These are phyloP conservation scores for Monosporascus sp. DNA, from an alignment of 2,329 filamentous ascomycete species.

Conservation along the genomic window DNA sequence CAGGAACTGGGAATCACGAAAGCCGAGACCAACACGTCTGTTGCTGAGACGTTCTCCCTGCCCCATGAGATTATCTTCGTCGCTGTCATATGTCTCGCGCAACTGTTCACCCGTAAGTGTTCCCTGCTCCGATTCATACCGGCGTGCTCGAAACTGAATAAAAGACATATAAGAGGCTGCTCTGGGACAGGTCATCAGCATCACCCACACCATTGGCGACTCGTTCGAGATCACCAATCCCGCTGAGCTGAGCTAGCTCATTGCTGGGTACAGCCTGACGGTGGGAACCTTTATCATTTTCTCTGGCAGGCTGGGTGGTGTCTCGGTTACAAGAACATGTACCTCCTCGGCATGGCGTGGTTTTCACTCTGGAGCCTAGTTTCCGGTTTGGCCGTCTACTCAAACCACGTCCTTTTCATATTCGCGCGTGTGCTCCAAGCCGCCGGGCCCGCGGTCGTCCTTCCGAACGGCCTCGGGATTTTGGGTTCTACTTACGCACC, in stretches of 20 bases:
- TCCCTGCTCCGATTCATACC: not conserved
- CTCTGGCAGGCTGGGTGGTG: slow-evolving; percentile 40
- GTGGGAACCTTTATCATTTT: slow-evolving; percentile 42
- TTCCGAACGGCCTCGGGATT: slow-evolving; percentile 54
- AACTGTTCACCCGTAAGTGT: slow-evolving; percentile 17
- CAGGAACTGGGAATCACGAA: slow-evolving; percentile 1
- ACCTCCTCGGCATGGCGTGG: slow-evolving; percentile 38
- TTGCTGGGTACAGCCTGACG: slow-evolving; percentile 40
- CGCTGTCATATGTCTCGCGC: slow-evolving; percentile 14
- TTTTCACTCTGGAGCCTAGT: slow-evolving; percentile 35
- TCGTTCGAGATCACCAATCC: slow-evolving; percentile 33
- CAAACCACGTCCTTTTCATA: slow-evolving; percentile 32
- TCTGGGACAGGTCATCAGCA: slow-evolving; percentile 15
- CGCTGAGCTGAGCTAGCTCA: slow-evolving; percentile 36
- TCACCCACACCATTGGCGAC: slow-evolving; percentile 36
- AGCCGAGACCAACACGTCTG: slow-evolving; percentile 10
- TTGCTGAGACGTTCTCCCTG: slow-evolving; percentile 12
- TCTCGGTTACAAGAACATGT: slow-evolving; percentile 40
- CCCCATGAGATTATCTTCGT: slow-evolving; percentile 14
- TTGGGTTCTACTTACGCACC: slow-evolving; percentile 45
- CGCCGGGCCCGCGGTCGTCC: slow-evolving; percentile 47
- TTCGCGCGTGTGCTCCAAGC: slow-evolving; percentile 45
- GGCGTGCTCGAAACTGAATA: not conserved
- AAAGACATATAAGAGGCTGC: slow-evolving; percentile 8
- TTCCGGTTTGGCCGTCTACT: slow-evolving; percentile 30